Evolutionary conservation across 208 protist species (phyloP), one percentile per base, ranked within the genome.

Genomic region (Leishmania tropica): DNA sequence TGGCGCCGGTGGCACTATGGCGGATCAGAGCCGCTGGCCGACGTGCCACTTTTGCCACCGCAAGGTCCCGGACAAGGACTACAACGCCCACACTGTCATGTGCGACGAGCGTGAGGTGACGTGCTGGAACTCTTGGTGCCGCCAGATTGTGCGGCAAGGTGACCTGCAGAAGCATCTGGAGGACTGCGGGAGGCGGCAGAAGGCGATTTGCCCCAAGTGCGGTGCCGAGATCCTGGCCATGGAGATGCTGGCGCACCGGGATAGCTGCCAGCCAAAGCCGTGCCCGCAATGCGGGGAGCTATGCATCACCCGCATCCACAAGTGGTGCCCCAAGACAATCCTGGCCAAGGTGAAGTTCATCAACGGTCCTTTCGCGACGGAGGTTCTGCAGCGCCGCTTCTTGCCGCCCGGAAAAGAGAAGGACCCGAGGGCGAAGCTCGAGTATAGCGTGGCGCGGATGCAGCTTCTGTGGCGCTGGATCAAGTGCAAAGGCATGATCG

Each of bases 111-210:
- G 93, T 65, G 93, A 96, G 91, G 92, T 96, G 54, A 96, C 93
- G 51, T 96, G 93, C 85, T 94, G 90, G 90, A 95, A 96, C 84
- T 94, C 88, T 78, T 96, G 93, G 93, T 97, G 94, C 75, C 92
- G 90, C 17, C 82, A 94, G 68, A 95, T 97, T 72, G 89, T 97
- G 21, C 88, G 91, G 35, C 94, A 95, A 72, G 91, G 92, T 11
- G 84, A 89, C 67, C 81, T 97, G 74, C 75, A 90, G 72, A 90
- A 90, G 76, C 94, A 97, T 80, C 81, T 96, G 51, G 93, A 97
- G 84, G 88, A 96, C 78, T 97, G 94, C 80, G 90, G 85, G 1
- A 85, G 85, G 82, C 85, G 89, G 76, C 91, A 97, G 65, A 92
- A 91, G 75, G 87, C 90, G 45, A 84, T 95, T 51, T 96, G 92